Base-by-base conservation (phyloP, 78 protist genomes). In the Bodo saltans region DNA sequence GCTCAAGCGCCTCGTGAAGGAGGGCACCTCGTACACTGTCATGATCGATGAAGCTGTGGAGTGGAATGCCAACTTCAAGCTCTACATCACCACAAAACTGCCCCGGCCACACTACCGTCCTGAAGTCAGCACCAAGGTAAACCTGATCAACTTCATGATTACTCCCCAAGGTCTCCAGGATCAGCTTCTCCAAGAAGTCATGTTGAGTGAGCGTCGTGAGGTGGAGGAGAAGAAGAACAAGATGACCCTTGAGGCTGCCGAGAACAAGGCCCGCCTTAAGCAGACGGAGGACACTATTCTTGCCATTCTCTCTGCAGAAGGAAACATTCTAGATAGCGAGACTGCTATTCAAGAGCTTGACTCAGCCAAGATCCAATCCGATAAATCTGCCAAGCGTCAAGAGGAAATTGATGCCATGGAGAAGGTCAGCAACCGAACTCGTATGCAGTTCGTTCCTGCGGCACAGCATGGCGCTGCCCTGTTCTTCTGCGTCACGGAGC, bases 281-380 rank as follows among this genome's bases (percentile, higher is more conserved):
- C 87, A 78, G 80, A 83, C 87, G 68, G 94, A 93, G 83, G 94
- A 93, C 85, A 33, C 89, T 83, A 87, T 91, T 42, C 89, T 93
- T 32, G 74, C 70, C 39, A 39, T 85, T 26, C 85, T 93, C 34
- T 72, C 87, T 28, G 12, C 40, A 21, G 74, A 11, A 3, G 68
- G 70, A 27, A 73, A 82, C 35, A 12, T 74, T 68, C 53, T 83
- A 78, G 83, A 32, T 23, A 39, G 40, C 40, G 90, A 88, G 38
- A 42, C 33, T 29, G 8, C 78, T 78, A 75, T 80, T 60, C 1
- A 32, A 32, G 52, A 85, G 1, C 90, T 93, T 25, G 0, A 38
- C 34, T 30, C 33, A 3, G 76, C 91, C 28, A 87, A 89, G 84
- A 28, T 2, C 8, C 74, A 27, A 29, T 42, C 92, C 0, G 71